Evolutionary conservation across 805 yeast genomes (phyloP).

Genomic region (Ogataea pini): DNA sequence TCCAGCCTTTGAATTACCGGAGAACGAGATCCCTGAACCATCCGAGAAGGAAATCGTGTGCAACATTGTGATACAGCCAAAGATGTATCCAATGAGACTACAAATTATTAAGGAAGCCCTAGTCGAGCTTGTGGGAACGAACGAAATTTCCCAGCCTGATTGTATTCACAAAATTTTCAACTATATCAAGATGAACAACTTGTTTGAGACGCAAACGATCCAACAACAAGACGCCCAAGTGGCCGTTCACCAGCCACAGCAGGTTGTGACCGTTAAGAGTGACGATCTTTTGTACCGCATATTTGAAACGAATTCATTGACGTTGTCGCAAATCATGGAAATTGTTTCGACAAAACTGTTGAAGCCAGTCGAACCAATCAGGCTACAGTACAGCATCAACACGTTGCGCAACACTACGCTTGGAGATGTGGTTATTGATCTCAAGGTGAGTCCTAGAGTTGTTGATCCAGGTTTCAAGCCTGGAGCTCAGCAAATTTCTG

Average conservation of each 20-base stretch:
- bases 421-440: conserved; percentile 79
- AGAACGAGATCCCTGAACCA: conserved; percentile 25
- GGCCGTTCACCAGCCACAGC: conserved; percentile 24
- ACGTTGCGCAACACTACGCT: conserved; percentile 76
- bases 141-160: conserved; percentile 84
- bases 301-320: conserved; percentile 53
- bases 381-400: conserved; percentile 69
- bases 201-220: conserved; percentile 36
- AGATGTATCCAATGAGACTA: conserved; percentile 68
- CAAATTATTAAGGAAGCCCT: conserved; percentile 62
- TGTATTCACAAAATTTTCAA: conserved; percentile 47
- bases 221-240: conserved; percentile 24
- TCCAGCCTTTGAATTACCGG: conserved; percentile 25
- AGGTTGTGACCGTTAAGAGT: conserved; percentile 34
- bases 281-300: conserved; percentile 49
- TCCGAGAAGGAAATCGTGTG: conserved; percentile 55
- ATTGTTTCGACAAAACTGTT: conserved; percentile 65
- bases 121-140: conserved; percentile 69
- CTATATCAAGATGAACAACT: conserved; percentile 38
- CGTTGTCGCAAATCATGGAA: conserved; percentile 73
- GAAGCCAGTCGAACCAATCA: conserved; percentile 77
- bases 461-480: conserved; percentile 41
- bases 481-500: conserved; percentile 36
- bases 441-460: conserved; percentile 52
- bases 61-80: conserved; percentile 77